Evolutionary conservation across 1,139 yeast genomes (phyloP).

Genomic region (Zygosaccharomyces sapae): DNA sequence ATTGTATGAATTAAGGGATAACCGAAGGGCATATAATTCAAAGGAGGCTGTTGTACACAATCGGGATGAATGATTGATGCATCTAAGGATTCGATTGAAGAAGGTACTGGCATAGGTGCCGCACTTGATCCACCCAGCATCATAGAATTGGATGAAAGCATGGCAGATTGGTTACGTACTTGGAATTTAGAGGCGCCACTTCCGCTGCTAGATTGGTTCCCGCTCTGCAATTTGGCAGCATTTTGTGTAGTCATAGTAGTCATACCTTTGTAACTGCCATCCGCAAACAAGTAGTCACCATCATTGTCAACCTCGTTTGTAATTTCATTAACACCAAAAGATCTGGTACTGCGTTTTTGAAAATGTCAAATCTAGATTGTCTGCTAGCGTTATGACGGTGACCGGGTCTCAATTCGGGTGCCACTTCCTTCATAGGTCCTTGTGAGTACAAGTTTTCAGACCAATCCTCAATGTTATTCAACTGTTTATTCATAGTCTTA

Average conservation of each 20-base stretch:
- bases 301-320: slow-evolving; percentile 11
- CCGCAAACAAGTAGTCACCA: slow-evolving; percentile 1
- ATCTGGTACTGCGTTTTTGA: slow-evolving; percentile 28
- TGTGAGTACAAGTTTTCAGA: slow-evolving; percentile 51
- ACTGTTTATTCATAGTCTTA: slow-evolving; percentile 50
- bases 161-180: slow-evolving; percentile 9
- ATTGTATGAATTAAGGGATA: slow-evolving; percentile 84
- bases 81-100: slow-evolving; percentile 48
- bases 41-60: slow-evolving; percentile 82
- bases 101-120: slow-evolving; percentile 9
- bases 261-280: slow-evolving; percentile 26
- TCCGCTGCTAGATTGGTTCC: slow-evolving; percentile 13
- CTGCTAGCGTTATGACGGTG: slow-evolving; percentile 16
- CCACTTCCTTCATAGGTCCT: slow-evolving; percentile 54
- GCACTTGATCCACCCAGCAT: slow-evolving; percentile 13
- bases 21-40: slow-evolving; percentile 80
- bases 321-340: slow-evolving; percentile 21
- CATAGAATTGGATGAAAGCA: slow-evolving; percentile 15
- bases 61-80: slow-evolving; percentile 70
- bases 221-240: slow-evolving; percentile 16
- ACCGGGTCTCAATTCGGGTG: slow-evolving; percentile 38
- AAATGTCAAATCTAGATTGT: slow-evolving; percentile 24
- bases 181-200: slow-evolving; percentile 7
- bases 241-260: slow-evolving; percentile 41
- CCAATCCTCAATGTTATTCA: slow-evolving; percentile 73